These are phyloP conservation scores for Silene uniflora DNA, from an alignment of 148 eudicot species.

Conservation along the genomic window DNA sequence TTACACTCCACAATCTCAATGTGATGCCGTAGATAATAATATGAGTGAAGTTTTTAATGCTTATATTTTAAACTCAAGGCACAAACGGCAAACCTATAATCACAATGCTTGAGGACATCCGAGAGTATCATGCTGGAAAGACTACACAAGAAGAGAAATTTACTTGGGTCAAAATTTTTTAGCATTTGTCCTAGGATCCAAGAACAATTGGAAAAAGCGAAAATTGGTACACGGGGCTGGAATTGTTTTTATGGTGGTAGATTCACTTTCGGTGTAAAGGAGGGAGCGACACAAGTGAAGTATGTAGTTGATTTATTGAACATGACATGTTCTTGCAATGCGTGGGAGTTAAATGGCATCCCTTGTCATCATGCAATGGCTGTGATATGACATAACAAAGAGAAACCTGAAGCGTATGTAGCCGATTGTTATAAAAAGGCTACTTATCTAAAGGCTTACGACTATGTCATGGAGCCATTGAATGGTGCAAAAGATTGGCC, in stretches of 20 bases:
- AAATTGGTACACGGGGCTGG: not conserved
- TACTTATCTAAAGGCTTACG: no score
- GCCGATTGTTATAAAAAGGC: no score
- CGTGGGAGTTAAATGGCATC: not conserved
- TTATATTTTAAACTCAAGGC: no score
- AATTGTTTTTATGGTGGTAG: not conserved
- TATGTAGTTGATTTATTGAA: not conserved
- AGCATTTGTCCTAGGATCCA: not conserved
- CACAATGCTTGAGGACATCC: no score
- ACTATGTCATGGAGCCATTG: not conserved
- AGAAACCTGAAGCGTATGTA: not conserved
- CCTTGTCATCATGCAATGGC: no score
- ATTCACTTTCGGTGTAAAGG: not conserved
- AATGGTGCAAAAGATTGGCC: conserved; percentile 14
- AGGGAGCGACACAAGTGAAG: conserved; percentile 6
- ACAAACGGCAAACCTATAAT: no score
- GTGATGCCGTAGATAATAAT: no score
- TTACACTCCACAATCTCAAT: no score
- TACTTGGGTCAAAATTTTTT: not conserved
- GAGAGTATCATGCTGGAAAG: no score
- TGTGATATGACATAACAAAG: not conserved
- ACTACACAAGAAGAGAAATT: not conserved
- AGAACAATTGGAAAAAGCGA: no score
- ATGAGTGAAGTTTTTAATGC: no score
- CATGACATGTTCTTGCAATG: not conserved